These are phyloP conservation scores for Termitomyces sp. DNA, from an alignment of 768 basidiomycete species.

Conservation along the genomic window DNA sequence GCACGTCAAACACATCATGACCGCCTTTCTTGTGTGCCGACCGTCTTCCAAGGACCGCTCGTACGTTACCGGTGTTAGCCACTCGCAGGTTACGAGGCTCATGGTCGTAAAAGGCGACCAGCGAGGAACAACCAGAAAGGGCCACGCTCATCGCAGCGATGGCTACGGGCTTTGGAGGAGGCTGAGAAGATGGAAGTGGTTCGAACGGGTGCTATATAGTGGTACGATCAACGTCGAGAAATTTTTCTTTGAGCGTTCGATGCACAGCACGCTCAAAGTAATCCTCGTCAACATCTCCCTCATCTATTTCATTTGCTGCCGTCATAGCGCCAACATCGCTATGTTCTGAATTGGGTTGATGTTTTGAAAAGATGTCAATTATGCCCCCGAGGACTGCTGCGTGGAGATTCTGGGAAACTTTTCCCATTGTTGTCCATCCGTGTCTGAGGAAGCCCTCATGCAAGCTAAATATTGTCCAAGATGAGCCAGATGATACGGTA, in stretches of 20 bases:
- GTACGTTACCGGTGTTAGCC: conserved; percentile 39
- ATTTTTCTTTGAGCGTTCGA: conserved; percentile 27
- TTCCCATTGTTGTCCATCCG: conserved; percentile 27
- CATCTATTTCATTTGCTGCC: background rate
- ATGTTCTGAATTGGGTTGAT: conserved; percentile 13
- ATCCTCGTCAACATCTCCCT: conserved; percentile 1
- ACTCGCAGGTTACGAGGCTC: conserved; percentile 32
- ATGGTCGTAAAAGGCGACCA: conserved; percentile 36
- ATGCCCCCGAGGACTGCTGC: conserved; percentile 10
- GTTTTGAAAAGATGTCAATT: conserved; percentile 4
- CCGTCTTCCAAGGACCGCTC: conserved; percentile 40
- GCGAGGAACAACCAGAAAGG: conserved; percentile 32
- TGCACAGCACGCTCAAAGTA: conserved; percentile 23
- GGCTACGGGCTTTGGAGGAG: conserved; percentile 21
- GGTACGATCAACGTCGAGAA: conserved; percentile 32
- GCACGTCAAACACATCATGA: conserved; percentile 32
- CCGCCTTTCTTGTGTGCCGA: conserved; percentile 21
- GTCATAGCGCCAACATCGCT: conserved; percentile 10
- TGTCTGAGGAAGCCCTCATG: conserved; percentile 28
- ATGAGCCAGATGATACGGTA: background rate
- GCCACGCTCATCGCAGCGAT: conserved; percentile 29
- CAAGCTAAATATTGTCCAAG: conserved; percentile 34
- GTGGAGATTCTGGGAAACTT: conserved; percentile 25
- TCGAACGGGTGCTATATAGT: conserved; percentile 29
- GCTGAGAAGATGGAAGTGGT: conserved; percentile 14